Percentiles rank a stretch among this genome's conserved stretches.
phyloP scores from a whole-genome alignment of 1,284 basidiomycete species.

The Austropuccinia psidii region DNA sequence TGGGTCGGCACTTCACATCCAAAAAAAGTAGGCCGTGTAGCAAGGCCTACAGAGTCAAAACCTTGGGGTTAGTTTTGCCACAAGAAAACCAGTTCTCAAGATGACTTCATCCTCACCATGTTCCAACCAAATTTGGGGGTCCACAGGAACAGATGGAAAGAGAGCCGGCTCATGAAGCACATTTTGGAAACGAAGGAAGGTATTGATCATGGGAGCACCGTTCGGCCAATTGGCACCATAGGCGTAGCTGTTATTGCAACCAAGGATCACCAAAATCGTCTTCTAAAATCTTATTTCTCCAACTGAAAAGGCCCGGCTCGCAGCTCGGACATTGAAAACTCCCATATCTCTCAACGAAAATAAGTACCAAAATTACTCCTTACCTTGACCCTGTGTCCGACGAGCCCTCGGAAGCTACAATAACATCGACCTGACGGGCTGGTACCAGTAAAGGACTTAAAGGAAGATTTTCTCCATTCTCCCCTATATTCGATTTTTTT shows the following conservation, averaged over 20 bases:
- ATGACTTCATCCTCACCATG: background rate
- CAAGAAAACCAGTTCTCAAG: background rate
- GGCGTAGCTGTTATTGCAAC: background rate
- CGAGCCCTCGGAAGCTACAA: conserved; percentile 63
- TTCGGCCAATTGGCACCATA: conserved; percentile 58
- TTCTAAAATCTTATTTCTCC: background rate
- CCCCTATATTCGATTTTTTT: background rate
- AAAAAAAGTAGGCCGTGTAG: conserved; percentile 65
- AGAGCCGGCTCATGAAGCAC: background rate
- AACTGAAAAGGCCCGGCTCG: conserved; percentile 51
- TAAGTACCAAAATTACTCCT: too few species aligned
- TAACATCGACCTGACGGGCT: conserved; percentile 58
- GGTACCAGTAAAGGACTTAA: conserved; percentile 60
- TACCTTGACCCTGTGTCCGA: conserved; percentile 49
- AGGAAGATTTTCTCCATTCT: conserved; percentile 50
- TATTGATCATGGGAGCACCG: conserved; percentile 50
- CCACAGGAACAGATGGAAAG: conserved; percentile 21
- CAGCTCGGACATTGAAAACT: too few species aligned
- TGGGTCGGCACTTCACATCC: conserved; percentile 52
- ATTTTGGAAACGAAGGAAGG: conserved; percentile 39
- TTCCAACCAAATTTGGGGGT: conserved; percentile 15
- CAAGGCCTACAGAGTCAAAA: conserved; percentile 53
- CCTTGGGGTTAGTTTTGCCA: background rate
- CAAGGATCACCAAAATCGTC: background rate
- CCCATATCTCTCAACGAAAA: too few species aligned